Base-by-base conservation (phyloP, 2,329 filamentous ascomycete genomes). In the Phaeosphaeria sp. region DNA sequence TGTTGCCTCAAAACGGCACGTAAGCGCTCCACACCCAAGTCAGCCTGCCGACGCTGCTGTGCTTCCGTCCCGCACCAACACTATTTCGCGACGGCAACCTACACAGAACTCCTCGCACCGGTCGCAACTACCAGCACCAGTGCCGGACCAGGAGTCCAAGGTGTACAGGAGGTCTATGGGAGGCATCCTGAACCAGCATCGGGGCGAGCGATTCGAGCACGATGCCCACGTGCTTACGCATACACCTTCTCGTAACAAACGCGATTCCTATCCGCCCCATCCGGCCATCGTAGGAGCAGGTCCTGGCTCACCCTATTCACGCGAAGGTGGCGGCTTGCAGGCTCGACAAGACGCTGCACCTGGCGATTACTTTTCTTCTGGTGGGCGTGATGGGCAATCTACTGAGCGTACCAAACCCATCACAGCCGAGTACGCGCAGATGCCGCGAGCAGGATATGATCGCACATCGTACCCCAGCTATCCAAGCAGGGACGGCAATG, bases 201-300 rank as follows among this genome's bases (percentile, higher is more conserved):
- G 64, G 36, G 56, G 54, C 43, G 59, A 66, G 8, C 57, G 59
- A 1, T 75, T 71, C 44, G 72, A 75, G 58, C 67, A 67, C 22
- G 71, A 75, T 8, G 73, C 72, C 2, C 73, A 75, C 24, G 61
- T 71, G 3, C 40, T 65, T 8, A 55, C 71, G n/a, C 71, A 72
- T 46, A 68, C 67, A 5, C 58, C 63, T 8, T 61, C 63, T 39
- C 56, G 61, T 13, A 57, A 61, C 1, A 76, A 74, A 54, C 65
- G 74, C 13, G 68, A 74, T 27, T 68, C 64, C 11, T 76, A 75
- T 47, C 74, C 73, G 13, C 73, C 74, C 11, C 74, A 76, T 49
- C 74, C 74, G 4, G 74, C 74, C 9, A 74, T 76, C 39, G 74
- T 76, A 27, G 74, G 74, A 6, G 71, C 67, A 4, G 74, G 73